Base-by-base conservation (phyloP, 176 grass and related monocot genomes). In the Typha latifolia region DNA sequence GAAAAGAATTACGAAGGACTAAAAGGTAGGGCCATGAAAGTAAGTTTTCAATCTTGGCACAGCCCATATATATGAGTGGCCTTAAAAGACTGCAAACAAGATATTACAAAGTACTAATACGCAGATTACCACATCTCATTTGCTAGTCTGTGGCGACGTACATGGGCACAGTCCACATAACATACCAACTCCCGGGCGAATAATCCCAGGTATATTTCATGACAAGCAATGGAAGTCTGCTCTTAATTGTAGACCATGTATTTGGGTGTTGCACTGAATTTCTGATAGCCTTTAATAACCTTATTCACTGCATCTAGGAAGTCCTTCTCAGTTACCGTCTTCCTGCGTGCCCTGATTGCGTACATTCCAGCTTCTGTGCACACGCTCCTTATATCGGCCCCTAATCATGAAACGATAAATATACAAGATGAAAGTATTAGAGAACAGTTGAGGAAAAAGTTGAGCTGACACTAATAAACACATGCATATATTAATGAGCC, bases 341-440 rank as follows among this genome's bases (percentile, higher is more conserved):
- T 96, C 77, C 91, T 87, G 12, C 91, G 78, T 12, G 91, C 91
- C 23, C 91, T 79, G 49, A 96, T 96, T 0, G 87, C 91, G 21
- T 74, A 96, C 91, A 96, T 96, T 4, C 91, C 91, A 4, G 91
- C 91, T 62, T 96, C 91, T 0, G 91, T 96, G 79, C 91, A 96
- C 0, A 96, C 91, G 32, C 91, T 96, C 68, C 87, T 83, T 53
- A 96, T 96, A 66, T 96, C 91, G 1, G 91, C 87, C 12, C 87
- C 87, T 96, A 59, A 1, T 18, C 19, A 20, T 57, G 16, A 57
- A 57, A 21, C 16, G 9, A 57, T 57, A 21, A 2, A 53, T 3
- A 29, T 29, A 29, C 27, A 29, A 29, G 27, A 29, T 29, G 53
- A 20, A 57, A 57, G 7, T 21, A 10, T 57, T 57, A 57, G 1